Percentiles rank a stretch among this genome's conserved stretches.
Conservation (phyloP, 1,284 basidiomycete species). For the Grifola frondosa region DNA sequence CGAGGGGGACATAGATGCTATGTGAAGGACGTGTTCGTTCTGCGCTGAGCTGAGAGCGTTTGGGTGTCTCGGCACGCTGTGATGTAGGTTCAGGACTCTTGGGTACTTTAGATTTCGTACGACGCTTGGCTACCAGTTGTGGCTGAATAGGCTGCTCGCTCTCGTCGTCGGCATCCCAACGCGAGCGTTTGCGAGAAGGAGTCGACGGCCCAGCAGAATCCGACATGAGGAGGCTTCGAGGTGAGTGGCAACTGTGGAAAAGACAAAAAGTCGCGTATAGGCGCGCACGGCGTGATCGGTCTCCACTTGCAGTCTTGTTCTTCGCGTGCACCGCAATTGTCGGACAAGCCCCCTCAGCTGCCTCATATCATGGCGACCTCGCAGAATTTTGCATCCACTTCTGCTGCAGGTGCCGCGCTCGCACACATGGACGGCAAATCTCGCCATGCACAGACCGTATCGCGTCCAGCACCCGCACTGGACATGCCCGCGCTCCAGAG, state of each 20-base stretch:
- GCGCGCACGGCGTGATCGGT: conserved; percentile 20
- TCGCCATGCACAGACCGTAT: conserved; percentile 17
- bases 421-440: conserved; percentile 19
- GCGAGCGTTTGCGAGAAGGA: conserved; percentile 65
- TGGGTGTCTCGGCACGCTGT: conserved; percentile 12
- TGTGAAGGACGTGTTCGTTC: conserved; percentile 35
- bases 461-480: conserved; percentile 40
- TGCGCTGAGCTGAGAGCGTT: conserved; percentile 10
- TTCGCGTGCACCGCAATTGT: conserved; percentile 18
- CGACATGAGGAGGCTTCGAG: conserved; percentile 14
- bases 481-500: conserved; percentile 64
- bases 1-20: conserved; percentile 76
- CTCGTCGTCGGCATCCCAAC: conserved; percentile 61
- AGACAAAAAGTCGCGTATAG: conserved; percentile 22
- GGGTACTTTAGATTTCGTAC: conserved; percentile 21
- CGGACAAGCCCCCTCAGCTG: background rate
- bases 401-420: conserved; percentile 11
- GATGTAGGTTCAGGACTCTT: conserved; percentile 13
- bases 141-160: conserved; percentile 14
- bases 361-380: conserved; percentile 10
- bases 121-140: conserved; percentile 27
- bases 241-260: conserved; percentile 9
- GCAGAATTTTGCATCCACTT: conserved; percentile 17
- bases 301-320: conserved; percentile 20
- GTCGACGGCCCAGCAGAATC: conserved; percentile 28